Percentiles rank a stretch among this genome's conserved stretches.
Conservation (phyloP, 2,329 filamentous ascomycete genomes). For the Aspergillus sp. region DNA sequence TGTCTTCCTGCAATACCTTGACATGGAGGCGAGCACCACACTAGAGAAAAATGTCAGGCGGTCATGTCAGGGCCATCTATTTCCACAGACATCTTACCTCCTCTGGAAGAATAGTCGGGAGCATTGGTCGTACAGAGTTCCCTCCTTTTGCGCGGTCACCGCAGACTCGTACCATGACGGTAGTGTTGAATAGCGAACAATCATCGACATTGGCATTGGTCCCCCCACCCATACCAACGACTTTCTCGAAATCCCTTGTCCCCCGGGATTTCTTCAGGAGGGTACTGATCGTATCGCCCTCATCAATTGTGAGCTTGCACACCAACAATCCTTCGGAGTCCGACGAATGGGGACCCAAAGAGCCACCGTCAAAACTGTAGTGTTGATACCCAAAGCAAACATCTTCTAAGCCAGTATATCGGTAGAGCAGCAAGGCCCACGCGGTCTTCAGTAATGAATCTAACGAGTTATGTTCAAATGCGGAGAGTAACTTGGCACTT, state of each 20-base stretch:
- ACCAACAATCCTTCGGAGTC: slow-evolving; percentile 18
- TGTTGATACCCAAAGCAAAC: slow-evolving; percentile 48
- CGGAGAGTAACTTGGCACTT: slow-evolving; percentile 31
- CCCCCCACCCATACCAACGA: slow-evolving; percentile 11
- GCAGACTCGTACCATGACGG: slow-evolving; percentile 35
- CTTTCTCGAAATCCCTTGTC: slow-evolving; percentile 10
- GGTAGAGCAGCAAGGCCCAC: slow-evolving; percentile 48
- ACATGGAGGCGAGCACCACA: slow-evolving; percentile 37
- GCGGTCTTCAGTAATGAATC: slow-evolving; percentile 39
- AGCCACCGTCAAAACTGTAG: slow-evolving; percentile 22
- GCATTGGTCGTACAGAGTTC: slow-evolving; percentile 23
- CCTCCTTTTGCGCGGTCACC: slow-evolving; percentile 20
- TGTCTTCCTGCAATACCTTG: slow-evolving; percentile 33
- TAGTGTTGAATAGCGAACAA: slow-evolving; percentile 36
- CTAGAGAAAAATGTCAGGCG: slow-evolving; percentile 20
- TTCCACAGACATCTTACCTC: slow-evolving; percentile 25
- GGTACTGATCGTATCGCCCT: slow-evolving; percentile 26
- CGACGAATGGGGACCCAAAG: slow-evolving; percentile 12
- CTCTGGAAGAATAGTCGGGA: slow-evolving; percentile 32
- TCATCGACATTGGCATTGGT: slow-evolving; percentile 10
- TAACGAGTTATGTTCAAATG: slow-evolving; percentile 27
- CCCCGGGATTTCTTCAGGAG: slow-evolving; percentile 29
- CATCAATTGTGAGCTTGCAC: slow-evolving; percentile 29
- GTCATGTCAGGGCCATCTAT: neutral
- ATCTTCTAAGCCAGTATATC: slow-evolving; percentile 49